These are phyloP conservation scores for Penicillium ochrochloron DNA, from an alignment of 495 filamentous ascomycete genomes.

Conservation along the genomic window DNA sequence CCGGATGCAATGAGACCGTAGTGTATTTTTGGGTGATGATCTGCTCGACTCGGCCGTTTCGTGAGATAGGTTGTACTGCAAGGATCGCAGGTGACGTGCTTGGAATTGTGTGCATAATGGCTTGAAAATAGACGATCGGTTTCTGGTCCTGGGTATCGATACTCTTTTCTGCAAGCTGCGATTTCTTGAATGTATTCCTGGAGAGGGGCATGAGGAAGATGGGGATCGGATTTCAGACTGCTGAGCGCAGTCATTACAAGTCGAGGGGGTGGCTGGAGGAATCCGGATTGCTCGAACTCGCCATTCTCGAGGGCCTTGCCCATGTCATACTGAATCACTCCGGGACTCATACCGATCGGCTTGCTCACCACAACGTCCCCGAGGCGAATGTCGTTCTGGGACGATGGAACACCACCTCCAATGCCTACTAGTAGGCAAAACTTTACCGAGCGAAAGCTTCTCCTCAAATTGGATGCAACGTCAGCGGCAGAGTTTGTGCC, in stretches of 20 bases:
- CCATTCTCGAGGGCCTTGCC: constrained; percentile 16
- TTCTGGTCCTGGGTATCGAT: constrained; percentile 4
- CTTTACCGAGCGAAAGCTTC: constrained; percentile 9
- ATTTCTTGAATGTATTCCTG: constrained; percentile 10
- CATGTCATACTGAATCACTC: constrained; percentile 30
- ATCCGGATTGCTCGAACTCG: constrained; percentile 10
- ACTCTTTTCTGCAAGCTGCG: constrained; percentile 11
- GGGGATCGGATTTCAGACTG: constrained; percentile 9
- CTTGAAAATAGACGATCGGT: constrained; percentile 7
- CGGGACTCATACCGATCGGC: constrained; percentile 6
- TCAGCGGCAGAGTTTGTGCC: constrained; percentile 27
- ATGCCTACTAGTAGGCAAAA: constrained; percentile 34
- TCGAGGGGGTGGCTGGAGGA: constrained; percentile 27
- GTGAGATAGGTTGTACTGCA: background rate
- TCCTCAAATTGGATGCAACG: constrained; percentile 37
- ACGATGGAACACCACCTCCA: constrained; percentile 27
- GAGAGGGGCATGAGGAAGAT: constrained; percentile 6
- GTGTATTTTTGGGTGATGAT: constrained; percentile 8
- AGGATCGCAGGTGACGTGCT: constrained; percentile 7
- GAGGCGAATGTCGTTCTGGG: constrained; percentile 32
- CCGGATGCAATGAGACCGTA: constrained; percentile 11
- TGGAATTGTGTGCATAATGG: constrained; percentile 3
- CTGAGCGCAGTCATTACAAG: constrained; percentile 27
- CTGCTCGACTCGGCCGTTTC: background rate
- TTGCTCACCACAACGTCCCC: constrained; percentile 29